phyloP scores from a whole-genome alignment of 148 eudicot species.

The Chenopodium quinoa region DNA sequence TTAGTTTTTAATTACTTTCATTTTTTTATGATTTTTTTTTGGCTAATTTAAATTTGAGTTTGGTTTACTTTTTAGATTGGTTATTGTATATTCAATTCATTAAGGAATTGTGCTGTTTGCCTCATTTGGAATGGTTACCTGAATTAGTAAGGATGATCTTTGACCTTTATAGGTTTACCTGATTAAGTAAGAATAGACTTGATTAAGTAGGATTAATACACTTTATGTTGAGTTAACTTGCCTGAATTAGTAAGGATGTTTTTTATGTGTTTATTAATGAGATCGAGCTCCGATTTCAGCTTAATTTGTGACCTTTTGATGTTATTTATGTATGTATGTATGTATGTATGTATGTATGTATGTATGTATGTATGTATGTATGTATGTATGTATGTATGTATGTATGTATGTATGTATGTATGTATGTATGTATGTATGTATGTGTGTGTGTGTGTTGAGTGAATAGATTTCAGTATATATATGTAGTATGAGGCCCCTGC shows the following conservation, averaged over 20 bases:
- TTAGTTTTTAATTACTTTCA: not conserved
- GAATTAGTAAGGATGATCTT: not conserved
- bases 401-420: too few species aligned
- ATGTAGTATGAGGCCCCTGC: too few species aligned
- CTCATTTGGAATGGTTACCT: constrained; percentile 10
- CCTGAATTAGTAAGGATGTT: not conserved
- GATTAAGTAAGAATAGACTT: not conserved
- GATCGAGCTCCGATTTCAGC: too few species aligned
- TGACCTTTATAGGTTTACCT: not conserved
- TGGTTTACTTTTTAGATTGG: not conserved
- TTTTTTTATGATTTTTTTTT: not conserved
- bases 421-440: too few species aligned
- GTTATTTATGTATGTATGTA: too few species aligned
- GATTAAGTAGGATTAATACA: not conserved
- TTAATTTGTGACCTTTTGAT: too few species aligned
- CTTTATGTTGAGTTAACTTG: not conserved
- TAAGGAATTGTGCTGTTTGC: not conserved
- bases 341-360: too few species aligned
- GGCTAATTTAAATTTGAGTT: not conserved
- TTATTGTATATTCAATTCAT: not conserved
- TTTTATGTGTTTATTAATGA: too few species aligned
- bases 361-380: too few species aligned
- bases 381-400: too few species aligned
- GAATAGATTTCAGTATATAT: too few species aligned
- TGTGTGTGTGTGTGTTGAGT: too few species aligned